phyloP scores from a whole-genome alignment of 306 rosid genomes.

The Cucumis hystrix region DNA sequence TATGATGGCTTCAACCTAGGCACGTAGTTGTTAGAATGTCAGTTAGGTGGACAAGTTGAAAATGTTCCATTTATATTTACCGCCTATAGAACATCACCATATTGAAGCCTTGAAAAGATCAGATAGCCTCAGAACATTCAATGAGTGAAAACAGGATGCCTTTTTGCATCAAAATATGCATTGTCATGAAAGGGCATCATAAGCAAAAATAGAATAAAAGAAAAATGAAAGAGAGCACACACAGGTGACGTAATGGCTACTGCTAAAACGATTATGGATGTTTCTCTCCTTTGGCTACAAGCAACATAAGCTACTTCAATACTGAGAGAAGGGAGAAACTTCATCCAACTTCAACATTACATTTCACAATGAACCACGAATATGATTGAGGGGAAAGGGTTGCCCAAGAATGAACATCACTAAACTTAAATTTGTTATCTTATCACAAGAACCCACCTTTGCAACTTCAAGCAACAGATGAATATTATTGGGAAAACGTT shows the following conservation, averaged over 20 bases:
- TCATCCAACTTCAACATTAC: background rate
- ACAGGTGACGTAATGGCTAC: background rate
- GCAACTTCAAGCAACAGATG: conserved; percentile 91
- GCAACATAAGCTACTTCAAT: conserved; percentile 2
- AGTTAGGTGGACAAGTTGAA: conserved; percentile 6
- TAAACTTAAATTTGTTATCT: conserved; percentile 10
- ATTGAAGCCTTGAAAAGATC: background rate
- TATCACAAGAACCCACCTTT: conserved; percentile 51
- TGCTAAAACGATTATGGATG: background rate
- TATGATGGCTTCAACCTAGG: conserved; percentile 86
- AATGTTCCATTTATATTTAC: background rate
- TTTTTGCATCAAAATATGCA: background rate
- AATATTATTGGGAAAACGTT: conserved; percentile 83
- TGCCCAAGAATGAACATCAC: background rate
- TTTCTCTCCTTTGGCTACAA: background rate
- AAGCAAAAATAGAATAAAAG: background rate
- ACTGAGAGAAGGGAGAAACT: background rate
- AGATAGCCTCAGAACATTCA: background rate
- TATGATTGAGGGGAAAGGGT: background rate
- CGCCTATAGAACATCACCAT: background rate
- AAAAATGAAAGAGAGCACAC: background rate
- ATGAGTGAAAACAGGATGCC: background rate
- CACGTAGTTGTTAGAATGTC: background rate
- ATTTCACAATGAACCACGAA: background rate
- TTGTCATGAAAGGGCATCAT: background rate